A percentile compares a stretch with the other conserved stretches of the same genome.
These are phyloP conservation scores for Ceratonia siliqua DNA, from an alignment of 306 rosid genomes.

Conservation along the genomic window DNA sequence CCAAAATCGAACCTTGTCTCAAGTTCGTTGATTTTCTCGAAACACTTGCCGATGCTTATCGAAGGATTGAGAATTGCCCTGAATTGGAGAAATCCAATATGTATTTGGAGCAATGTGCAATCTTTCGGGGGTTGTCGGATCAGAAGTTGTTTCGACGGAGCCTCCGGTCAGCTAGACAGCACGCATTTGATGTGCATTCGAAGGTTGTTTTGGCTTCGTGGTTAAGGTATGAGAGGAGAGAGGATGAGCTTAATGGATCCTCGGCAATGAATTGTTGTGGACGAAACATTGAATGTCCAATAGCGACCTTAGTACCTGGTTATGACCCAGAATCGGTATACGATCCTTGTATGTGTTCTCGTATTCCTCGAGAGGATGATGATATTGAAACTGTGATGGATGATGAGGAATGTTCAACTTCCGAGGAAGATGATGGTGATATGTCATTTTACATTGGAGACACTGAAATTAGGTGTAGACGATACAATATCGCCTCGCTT, in stretches of 20 bases:
- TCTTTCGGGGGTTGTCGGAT: constrained; percentile 56
- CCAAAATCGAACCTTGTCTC: constrained; percentile 54
- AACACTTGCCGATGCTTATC: constrained; percentile 47
- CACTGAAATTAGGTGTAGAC: constrained; percentile 63
- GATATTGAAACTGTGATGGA: constrained; percentile 13
- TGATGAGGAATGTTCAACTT: constrained; percentile 56
- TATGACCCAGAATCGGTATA: constrained; percentile 63
- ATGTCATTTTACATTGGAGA: constrained; percentile 71
- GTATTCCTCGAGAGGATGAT: neutral
- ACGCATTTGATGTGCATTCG: constrained; percentile 67
- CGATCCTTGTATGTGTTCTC: constrained; percentile 57
- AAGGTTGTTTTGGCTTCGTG: constrained; percentile 76
- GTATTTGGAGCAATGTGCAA: constrained; percentile 64
- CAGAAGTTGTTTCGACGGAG: constrained; percentile 69
- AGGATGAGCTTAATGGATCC: constrained; percentile 69
- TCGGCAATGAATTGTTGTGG: constrained; percentile 72
- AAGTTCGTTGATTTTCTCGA: constrained; percentile 54
- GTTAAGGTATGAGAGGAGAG: constrained; percentile 78
- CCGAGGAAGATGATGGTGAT: constrained; percentile 64
- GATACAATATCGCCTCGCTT: constrained; percentile 63
- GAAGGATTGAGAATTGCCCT: constrained; percentile 51
- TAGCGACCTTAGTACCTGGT: constrained; percentile 60
- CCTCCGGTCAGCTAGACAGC: constrained; percentile 71
- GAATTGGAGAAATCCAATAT: constrained; percentile 52
- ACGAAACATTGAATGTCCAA: constrained; percentile 72